Conservation (phyloP, 441 rosid genomes). For the Lepidium campestre region DNA sequence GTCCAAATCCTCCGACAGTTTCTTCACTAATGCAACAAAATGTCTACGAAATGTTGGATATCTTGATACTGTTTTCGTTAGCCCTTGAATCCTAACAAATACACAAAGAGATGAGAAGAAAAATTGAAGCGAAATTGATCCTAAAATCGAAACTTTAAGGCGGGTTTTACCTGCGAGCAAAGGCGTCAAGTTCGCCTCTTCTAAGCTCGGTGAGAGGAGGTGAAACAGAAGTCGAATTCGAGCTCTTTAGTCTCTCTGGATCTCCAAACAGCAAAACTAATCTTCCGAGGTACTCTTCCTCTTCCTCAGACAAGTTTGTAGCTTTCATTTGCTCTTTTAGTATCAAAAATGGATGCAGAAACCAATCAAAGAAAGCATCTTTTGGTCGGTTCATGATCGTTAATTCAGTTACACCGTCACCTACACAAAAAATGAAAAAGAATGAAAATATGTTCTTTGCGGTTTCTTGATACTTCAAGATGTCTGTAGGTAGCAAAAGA, state of each 20-base stretch:
- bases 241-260: slow-evolving; percentile 49
- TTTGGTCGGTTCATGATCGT: slow-evolving; percentile 64
- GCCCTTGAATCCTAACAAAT: slow-evolving; percentile 62
- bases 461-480: background rate
- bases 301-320: slow-evolving; percentile 51
- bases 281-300: slow-evolving; percentile 75
- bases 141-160: background rate
- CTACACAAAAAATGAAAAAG: slow-evolving; percentile 29
- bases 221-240: slow-evolving; percentile 36
- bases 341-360: slow-evolving; percentile 73
- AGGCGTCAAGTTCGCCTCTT: slow-evolving; percentile 75
- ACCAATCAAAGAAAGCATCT: slow-evolving; percentile 81
- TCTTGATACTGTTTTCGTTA: slow-evolving; percentile 78
- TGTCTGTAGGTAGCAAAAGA: background rate
- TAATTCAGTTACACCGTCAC: slow-evolving; percentile 54
- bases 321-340: slow-evolving; percentile 88
- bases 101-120: background rate
- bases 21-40: slow-evolving; percentile 53
- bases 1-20: slow-evolving; percentile 51
- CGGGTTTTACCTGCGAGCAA: slow-evolving; percentile 78
- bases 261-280: slow-evolving; percentile 61
- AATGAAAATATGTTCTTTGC: background rate
- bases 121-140: background rate
- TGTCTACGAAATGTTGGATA: slow-evolving; percentile 76
- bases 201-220: slow-evolving; percentile 61